Evolutionary conservation across 2,329 filamentous ascomycete genomes (phyloP).

Genomic region (Cytospora piceicola): DNA sequence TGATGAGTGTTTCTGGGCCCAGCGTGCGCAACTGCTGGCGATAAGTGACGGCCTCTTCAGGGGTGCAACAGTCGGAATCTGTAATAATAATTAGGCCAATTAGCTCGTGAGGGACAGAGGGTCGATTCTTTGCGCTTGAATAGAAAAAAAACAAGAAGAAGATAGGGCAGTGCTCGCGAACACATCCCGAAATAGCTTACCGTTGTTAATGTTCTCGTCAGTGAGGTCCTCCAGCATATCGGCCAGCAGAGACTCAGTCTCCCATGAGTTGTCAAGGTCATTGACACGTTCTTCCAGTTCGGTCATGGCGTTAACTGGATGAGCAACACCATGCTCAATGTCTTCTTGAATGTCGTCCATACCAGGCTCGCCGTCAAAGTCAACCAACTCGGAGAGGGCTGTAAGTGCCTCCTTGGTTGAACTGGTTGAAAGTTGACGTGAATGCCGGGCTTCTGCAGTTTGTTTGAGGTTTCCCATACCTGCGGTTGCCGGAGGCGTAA

Average conservation of each 20-base stretch:
- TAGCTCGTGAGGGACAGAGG: not conserved
- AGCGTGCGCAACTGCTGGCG: conserved; percentile 73
- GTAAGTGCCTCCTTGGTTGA: conserved; percentile 19
- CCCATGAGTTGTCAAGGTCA: conserved; percentile 61
- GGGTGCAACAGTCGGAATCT: conserved; percentile 61
- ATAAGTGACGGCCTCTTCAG: conserved; percentile 70
- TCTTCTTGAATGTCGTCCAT: conserved; percentile 28
- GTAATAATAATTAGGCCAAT: conserved; percentile 15
- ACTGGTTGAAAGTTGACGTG: conserved; percentile 4
- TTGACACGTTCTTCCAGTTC: conserved; percentile 58
- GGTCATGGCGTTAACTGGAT: conserved; percentile 32
- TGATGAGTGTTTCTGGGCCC: conserved; percentile 78
- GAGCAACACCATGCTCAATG: conserved; percentile 31
- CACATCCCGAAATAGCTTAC: conserved; percentile 41
- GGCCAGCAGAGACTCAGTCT: conserved; percentile 66
- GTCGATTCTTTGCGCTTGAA: conserved; percentile 19
- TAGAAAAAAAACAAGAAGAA: conserved; percentile 18
- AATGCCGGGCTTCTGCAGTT: conserved; percentile 4
- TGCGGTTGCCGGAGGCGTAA: not conserved
- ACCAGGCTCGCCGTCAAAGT: conserved; percentile 25
- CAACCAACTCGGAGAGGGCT: conserved; percentile 26
- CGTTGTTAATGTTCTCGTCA: conserved; percentile 52
- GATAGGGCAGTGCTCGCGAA: conserved; percentile 22
- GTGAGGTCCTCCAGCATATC: conserved; percentile 63
- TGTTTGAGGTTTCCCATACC: conserved; percentile 13